Evolutionary conservation across 75 land plant species (phyloP), one percentile per base, ranked within the genome.

Genomic region (Cunninghamia lanceolata): DNA sequence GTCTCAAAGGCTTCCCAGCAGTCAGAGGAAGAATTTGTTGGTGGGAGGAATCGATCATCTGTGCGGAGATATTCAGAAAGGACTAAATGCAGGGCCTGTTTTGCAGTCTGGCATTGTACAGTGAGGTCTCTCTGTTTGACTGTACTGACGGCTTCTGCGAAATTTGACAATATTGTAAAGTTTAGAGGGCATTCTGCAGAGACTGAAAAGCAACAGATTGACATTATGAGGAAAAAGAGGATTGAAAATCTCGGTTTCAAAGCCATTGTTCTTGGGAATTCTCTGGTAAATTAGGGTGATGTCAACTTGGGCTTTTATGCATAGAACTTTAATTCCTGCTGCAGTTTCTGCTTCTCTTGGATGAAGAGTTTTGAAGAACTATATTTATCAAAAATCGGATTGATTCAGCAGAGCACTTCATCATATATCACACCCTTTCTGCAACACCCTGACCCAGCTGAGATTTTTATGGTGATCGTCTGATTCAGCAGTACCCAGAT

Each of bases 1-100:
- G 34, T 3, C 68, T 92, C 82, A 85, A 88, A 91, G 76, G 89
- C 73, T 14, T 66, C 15, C 92, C 96, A 92, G 88, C 97, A 96
- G 15, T 94, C 53, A 63, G 68, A 86, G 30, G 94, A 83, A 35
- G 93, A 54, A 79, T 81, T 56, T 59, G 56, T 30, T 0, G 97
- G 93, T 4, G 94, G 91, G 47, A 91, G 75, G 88, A 96, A 95
- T 80, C 42, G 88, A 68, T 83, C 87, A 32, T 85, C 82, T 63
- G 53, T 54, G n/a, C 75, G 82, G 39, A 96, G 93, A 80, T 91
- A 92, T 36, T 82, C 78, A 52, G 95, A 85, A 0, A 86, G 84
- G 68, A 93, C 93, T 74, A 95, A 85, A 75, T 88, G 92, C 71
- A 96, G 76, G 40, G 87, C 93, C 34, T 92, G 90, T 40, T 30